phyloP scores from a whole-genome alignment of 2,329 filamentous ascomycete species.

The Nemania serpens region DNA sequence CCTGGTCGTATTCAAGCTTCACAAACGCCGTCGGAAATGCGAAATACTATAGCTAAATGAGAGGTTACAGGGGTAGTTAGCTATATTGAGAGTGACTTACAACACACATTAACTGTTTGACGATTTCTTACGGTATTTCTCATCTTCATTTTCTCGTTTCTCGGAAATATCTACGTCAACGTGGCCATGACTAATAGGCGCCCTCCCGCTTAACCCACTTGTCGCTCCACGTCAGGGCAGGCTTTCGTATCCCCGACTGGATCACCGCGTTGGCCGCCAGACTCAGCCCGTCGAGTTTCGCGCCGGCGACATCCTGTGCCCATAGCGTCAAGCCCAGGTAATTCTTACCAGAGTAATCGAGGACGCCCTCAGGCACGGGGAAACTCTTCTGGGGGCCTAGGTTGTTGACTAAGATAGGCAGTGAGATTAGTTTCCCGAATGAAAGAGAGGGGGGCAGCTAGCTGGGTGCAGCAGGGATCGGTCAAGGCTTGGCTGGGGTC shows the following conservation, averaged over 20 bases:
- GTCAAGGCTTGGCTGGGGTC: no score
- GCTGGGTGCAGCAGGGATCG: neutral
- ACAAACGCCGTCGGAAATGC: neutral
- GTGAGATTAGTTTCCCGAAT: neutral
- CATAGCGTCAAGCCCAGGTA: conserved; percentile 71
- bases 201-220: conserved; percentile 29
- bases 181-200: conserved; percentile 25
- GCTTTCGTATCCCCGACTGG: conserved; percentile 34
- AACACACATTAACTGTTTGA: neutral
- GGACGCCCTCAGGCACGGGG: conserved; percentile 73
- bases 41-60: neutral
- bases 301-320: conserved; percentile 63
- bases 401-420: conserved; percentile 46
- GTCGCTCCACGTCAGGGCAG: conserved; percentile 28
- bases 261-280: conserved; percentile 31
- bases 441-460: neutral
- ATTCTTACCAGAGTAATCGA: conserved; percentile 73
- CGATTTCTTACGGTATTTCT: neutral
- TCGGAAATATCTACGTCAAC: neutral
- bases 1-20: neutral
- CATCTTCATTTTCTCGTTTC: neutral
- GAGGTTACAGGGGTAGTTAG: neutral
- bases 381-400: conserved; percentile 75
- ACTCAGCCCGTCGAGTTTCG: conserved; percentile 54
- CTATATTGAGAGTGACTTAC: neutral